These are phyloP conservation scores for Chaetomiaceae sp. DNA, from an alignment of 2,329 filamentous ascomycete genomes.

Conservation along the genomic window DNA sequence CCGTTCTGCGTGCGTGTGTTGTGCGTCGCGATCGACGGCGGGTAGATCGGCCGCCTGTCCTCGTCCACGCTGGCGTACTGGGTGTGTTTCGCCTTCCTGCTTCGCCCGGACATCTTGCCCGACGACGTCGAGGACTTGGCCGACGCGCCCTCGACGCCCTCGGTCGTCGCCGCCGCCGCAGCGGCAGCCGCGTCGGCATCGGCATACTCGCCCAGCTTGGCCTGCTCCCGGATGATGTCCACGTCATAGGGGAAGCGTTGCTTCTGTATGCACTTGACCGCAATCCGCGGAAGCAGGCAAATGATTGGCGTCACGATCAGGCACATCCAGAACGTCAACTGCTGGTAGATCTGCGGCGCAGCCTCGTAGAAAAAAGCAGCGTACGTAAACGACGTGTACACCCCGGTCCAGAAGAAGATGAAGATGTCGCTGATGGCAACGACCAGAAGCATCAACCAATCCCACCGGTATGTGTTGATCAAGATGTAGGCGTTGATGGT, in stretches of 20 bases:
- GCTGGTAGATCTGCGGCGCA: slow-evolving; percentile 71
- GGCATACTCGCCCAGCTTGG: slow-evolving; percentile 75
- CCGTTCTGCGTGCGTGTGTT: slow-evolving; percentile 82
- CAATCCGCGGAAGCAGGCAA: slow-evolving; percentile 82
- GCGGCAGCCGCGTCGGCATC: slow-evolving; percentile 49
- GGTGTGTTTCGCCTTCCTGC: slow-evolving; percentile 51
- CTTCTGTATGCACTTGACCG: slow-evolving; percentile 83
- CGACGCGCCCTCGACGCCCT: slow-evolving; percentile 39
- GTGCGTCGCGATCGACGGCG: slow-evolving; percentile 81
- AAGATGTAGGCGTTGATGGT: slow-evolving; percentile 93
- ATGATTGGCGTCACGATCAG: slow-evolving; percentile 74
- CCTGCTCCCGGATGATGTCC: slow-evolving; percentile 92
- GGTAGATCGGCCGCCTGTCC: slow-evolving; percentile 88
- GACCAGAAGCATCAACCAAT: slow-evolving; percentile 88
- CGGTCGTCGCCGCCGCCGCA: slow-evolving; percentile 35
- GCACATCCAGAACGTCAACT: slow-evolving; percentile 82
- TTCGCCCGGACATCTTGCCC: slow-evolving; percentile 46
- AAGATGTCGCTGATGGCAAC: slow-evolving; percentile 77
- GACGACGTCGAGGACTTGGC: slow-evolving; percentile 57
- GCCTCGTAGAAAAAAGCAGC: slow-evolving; percentile 65
- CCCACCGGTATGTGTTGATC: slow-evolving; percentile 96
- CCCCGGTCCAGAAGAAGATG: slow-evolving; percentile 92
- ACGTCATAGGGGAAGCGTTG: slow-evolving; percentile 90
- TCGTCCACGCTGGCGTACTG: slow-evolving; percentile 68
- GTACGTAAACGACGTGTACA: slow-evolving; percentile 59